Base-by-base conservation (phyloP, 495 filamentous ascomycete species). In the Penicillium ochrochloron region DNA sequence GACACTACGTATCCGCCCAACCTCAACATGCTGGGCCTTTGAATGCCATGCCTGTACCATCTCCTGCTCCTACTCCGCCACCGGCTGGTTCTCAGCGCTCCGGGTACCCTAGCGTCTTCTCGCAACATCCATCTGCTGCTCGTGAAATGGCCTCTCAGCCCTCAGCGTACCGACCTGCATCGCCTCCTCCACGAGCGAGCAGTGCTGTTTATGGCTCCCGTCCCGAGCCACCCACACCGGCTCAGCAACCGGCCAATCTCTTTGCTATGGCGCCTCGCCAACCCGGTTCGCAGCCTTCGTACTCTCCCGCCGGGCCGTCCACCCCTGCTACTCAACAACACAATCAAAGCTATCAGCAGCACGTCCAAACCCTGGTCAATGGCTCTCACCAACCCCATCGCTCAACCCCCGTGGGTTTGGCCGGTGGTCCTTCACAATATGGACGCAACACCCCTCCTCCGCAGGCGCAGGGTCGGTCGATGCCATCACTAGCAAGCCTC, bases 311-410 rank as follows among this genome's bases (percentile, higher is more conserved):
- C 11, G 64, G 69, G 17, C 70, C 73, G 29, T 60, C 73, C 25
- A 71, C 76, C 5, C 70, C 73, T 68, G 69, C 46, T 80, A 80
- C 48, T 33, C 78, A 78, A 56, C 80, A 79, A 53, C 77, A 82
- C 57, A 73, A 80, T 17, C 80, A 80, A 31, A 54, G 51, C 29
- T 54, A 54, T 6, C 46, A 51, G 1, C 46, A 51, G 21, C 46
- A 51, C 25, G 51, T 54, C 15, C 51, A 54, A 21, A 73, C 74
- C 0, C 73, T 82, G 71, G 76, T 80, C 27, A 76, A 62, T 58
- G 78, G 76, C 2, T 66, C 73, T 29, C 79, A 82, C 50, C 76
- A 80, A 34, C 46, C 73, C 10, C 75, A 77, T 46, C 73, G 80
- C 39, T 70, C 80, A 1, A 64, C 76, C 1, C 68, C 79, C 10